Conservation (phyloP, 768 basidiomycete genomes). For the Hygrophorus pudorinus region DNA sequence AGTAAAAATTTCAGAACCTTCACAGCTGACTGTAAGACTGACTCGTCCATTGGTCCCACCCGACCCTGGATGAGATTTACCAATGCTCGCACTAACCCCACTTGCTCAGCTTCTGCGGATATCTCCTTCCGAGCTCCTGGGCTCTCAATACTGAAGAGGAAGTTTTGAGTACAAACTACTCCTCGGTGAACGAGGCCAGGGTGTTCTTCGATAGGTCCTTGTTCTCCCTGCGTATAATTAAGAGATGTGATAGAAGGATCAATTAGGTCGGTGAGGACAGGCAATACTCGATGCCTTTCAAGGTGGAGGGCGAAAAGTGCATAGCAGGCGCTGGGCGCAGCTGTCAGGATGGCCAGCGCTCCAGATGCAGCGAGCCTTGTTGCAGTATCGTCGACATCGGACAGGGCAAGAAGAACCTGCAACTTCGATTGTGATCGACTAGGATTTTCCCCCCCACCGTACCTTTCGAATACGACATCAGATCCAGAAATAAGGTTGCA, state of each 20-base stretch:
- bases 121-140: conserved; percentile 29
- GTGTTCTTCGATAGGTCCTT: conserved; percentile 24
- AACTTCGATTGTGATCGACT: conserved; percentile 46
- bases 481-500: conserved; percentile 84
- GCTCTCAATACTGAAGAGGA: conserved; percentile 38
- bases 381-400: conserved; percentile 75
- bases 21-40: conserved; percentile 35
- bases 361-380: conserved; percentile 90
- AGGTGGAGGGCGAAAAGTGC: conserved; percentile 54
- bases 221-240: conserved; percentile 27
- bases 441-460: conserved; percentile 37
- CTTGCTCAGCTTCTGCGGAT: conserved; percentile 39
- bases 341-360: conserved; percentile 73
- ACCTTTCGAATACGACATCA: conserved; percentile 67
- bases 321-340: conserved; percentile 47
- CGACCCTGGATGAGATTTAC: conserved; percentile 36
- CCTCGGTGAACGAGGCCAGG: conserved; percentile 71
- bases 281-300: conserved; percentile 54
- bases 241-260: conserved; percentile 38
- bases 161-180: conserved; percentile 61
- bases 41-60: conserved; percentile 17
- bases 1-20: conserved; percentile 37
- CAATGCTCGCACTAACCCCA: conserved; percentile 46
- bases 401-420: conserved; percentile 75
- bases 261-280: conserved; percentile 57